Percentiles rank a stretch among this genome's conserved stretches.
These are phyloP conservation scores for Phaeodactylum tricornutum DNA, from an alignment of 108 stramenopile species.

Conservation along the genomic window DNA sequence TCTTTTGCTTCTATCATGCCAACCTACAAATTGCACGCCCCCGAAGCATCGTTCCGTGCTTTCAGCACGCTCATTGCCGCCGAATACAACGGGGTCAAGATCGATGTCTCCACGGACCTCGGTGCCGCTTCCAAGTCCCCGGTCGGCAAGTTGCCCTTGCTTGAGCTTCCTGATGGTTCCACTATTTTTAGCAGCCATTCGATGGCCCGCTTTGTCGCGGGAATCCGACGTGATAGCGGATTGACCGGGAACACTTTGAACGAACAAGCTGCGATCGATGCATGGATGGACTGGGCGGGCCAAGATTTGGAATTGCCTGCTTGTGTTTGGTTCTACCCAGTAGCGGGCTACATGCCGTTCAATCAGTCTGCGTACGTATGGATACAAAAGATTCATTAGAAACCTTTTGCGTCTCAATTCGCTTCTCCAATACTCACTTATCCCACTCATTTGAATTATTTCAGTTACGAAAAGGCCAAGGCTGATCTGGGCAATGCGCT, in stretches of 20 bases:
- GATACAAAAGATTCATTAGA: not conserved
- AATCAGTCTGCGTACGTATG: constrained; percentile 30
- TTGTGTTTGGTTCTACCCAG: constrained; percentile 81
- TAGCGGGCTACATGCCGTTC: constrained; percentile 79
- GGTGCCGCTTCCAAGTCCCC: constrained; percentile 65
- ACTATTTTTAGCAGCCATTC: constrained; percentile 71
- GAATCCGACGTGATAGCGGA: constrained; percentile 63
- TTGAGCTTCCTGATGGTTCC: constrained; percentile 57
- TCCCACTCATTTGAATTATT: too few relatives aligned
- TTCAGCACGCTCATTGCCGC: constrained; percentile 90
- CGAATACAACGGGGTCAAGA: constrained; percentile 67
- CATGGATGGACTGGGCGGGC: constrained; percentile 81
- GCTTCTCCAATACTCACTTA: too few relatives aligned
- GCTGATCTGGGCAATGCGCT: constrained; percentile 55
- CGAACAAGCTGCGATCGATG: constrained; percentile 45
- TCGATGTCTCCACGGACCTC: constrained; percentile 55
- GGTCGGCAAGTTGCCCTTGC: constrained; percentile 79
- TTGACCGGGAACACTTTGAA: constrained; percentile 64
- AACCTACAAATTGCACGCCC: constrained; percentile 37
- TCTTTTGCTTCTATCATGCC: constrained; percentile 1
- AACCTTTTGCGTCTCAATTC: not conserved
- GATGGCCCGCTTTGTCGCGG: constrained; percentile 79
- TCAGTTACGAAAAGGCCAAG: constrained; percentile 50
- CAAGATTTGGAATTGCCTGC: constrained; percentile 90
- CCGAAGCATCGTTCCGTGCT: constrained; percentile 82